Evolutionary conservation across 352 stramenopile species (phyloP), one percentile per base, ranked within the genome.

Genomic region (Pythium scleroteichum): DNA sequence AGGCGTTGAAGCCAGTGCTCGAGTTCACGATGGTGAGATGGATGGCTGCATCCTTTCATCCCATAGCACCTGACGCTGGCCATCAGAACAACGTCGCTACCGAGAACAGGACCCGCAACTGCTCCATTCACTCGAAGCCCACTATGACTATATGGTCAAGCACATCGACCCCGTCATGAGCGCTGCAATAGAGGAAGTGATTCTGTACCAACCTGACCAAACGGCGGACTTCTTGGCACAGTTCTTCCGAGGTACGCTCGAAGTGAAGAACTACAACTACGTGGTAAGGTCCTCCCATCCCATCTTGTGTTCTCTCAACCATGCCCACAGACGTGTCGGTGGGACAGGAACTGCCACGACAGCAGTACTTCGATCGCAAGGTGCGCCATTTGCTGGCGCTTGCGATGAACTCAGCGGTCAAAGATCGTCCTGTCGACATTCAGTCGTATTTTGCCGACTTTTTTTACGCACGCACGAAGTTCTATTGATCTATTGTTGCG

Each of bases 171-270:
- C 79, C 0, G 54, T 92, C 27, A 61, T 93, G 46, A 80, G 58
- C 38, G 70, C 76, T 33, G 79, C 78, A 4, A 75, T 93, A 9
- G 84, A 93, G 58, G 64, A 88, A 35, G 77, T 85, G 17, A 54
- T 93, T 49, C 69, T 92, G 17, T 88, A 90, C 59, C 80, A 91
- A 38, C 82, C 84, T 3, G 84, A 93, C 47, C 84, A 89, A 38
- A 76, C 72, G 13, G 77, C 82, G 22, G 78, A 90, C 49, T 92
- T 90, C 45, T 64, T 93, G 12, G 78, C 82, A 2, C 73, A 88
- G 29, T 75, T 77, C 38, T 71, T 94, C 20, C 72, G 75, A 35
- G 80, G 77, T 16, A 88, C 79, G 47, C 69, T 94, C 51, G 80
- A 90, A 48, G 53, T 81, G 23, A 85, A 79, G 49, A 89, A 87